phyloP scores from a whole-genome alignment of 192 early-diverging fungal genomes.

The Coemansia guatemalensis region DNA sequence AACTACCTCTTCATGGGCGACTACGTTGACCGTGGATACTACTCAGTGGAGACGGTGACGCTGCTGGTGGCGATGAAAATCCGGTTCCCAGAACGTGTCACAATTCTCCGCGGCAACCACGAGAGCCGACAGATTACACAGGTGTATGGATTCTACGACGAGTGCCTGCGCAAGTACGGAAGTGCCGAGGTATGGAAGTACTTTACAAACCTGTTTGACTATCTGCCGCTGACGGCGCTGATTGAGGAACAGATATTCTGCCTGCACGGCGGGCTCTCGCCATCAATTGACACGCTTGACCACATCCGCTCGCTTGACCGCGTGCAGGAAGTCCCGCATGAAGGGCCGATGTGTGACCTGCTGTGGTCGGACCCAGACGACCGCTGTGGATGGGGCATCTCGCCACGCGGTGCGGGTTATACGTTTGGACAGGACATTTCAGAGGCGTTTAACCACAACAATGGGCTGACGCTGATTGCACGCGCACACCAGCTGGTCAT shows the following conservation, averaged over 20 bases:
- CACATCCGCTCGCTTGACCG: slow-evolving; percentile 95
- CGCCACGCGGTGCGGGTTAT: slow-evolving; percentile 83
- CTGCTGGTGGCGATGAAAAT: slow-evolving; percentile 95
- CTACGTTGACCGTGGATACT: slow-evolving; percentile 99
- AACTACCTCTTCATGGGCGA: slow-evolving; percentile 99
- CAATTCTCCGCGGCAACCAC: slow-evolving; percentile 97
- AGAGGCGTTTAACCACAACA: slow-evolving; percentile 90
- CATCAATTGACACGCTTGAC: slow-evolving; percentile 93
- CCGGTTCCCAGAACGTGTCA: slow-evolving; percentile 86
- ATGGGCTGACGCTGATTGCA: slow-evolving; percentile 95
- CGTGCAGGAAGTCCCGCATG: slow-evolving; percentile 88
- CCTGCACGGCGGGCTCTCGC: slow-evolving; percentile 96
- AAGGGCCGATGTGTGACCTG: slow-evolving; percentile 86
- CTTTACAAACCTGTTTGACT: slow-evolving; percentile 98
- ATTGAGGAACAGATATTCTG: slow-evolving; percentile 99
- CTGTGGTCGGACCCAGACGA: slow-evolving; percentile 90
- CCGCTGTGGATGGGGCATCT: slow-evolving; percentile 85
- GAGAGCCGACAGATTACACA: slow-evolving; percentile 99
- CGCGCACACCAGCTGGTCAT: slow-evolving; percentile 92
- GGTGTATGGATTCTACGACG: slow-evolving; percentile 99
- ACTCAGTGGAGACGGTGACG: slow-evolving; percentile 97
- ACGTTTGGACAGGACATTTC: slow-evolving; percentile 89
- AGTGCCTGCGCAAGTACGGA: slow-evolving; percentile 98
- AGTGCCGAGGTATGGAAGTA: slow-evolving; percentile 98
- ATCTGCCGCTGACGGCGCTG: slow-evolving; percentile 91